These are phyloP conservation scores for Candida piceae DNA, from an alignment of 805 yeast species.

Conservation along the genomic window DNA sequence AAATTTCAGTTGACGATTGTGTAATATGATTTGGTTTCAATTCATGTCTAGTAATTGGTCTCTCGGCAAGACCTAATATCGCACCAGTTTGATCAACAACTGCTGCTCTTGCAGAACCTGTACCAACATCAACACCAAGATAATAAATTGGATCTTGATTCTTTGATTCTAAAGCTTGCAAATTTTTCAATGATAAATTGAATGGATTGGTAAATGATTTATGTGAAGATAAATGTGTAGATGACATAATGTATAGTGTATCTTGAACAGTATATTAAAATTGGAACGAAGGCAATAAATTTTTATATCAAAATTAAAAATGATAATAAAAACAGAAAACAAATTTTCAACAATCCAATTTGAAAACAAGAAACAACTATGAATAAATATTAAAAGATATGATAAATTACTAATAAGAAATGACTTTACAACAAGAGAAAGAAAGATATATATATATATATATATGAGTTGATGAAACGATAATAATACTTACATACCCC, in stretches of 20 bases:
- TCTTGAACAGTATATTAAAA: too few relatives aligned
- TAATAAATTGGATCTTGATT: conserved; percentile 28
- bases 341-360: too few relatives aligned
- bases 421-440: too few relatives aligned
- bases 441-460: too few relatives aligned
- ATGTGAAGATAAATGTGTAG: conserved; percentile 1
- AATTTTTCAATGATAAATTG: conserved; percentile 31
- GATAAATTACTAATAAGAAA: too few relatives aligned
- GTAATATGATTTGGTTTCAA: conserved; percentile 70
- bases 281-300: too few relatives aligned
- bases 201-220: conserved; percentile 29
- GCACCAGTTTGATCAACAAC: conserved; percentile 79
- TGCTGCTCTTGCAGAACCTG: conserved; percentile 96
- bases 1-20: conserved; percentile 86
- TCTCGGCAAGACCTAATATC: conserved; percentile 71
- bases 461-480: too few relatives aligned
- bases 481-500: too few relatives aligned
- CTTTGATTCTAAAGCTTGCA: conserved; percentile 16
- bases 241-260: background rate
- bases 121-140: conserved; percentile 60
- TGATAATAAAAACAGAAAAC: too few relatives aligned
- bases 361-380: too few relatives aligned
- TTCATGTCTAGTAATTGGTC: conserved; percentile 74
- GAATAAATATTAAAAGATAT: too few relatives aligned
- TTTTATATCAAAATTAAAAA: too few relatives aligned